Evolutionary conservation across 2,329 filamentous ascomycete genomes (phyloP), one percentile per base, ranked within the genome.

Genomic region (Metarhizium album): DNA sequence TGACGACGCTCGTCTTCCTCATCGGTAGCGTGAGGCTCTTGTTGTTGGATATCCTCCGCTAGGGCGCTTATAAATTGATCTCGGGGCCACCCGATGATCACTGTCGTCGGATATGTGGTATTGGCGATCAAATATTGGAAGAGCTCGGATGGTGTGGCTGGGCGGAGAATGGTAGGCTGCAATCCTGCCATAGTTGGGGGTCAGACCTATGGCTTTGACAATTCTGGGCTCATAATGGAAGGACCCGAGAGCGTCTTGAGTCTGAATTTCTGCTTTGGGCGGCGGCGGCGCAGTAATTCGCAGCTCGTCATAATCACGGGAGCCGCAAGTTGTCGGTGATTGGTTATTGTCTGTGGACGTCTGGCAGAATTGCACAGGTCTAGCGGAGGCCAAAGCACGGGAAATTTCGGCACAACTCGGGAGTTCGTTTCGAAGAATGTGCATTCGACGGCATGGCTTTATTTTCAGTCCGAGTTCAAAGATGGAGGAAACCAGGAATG

Each of bases 21-120:
- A 14, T 27, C 49, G 22, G 27, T n/a, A 13, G 9, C 3, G 18
- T 16, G 14, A 14, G 59, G 49, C 18, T 62, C 53, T 18, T 64
- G 63, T 1, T 62, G 49, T 5, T 55, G 38, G 45, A 81, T 62
- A 27, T 82, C 74, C 13, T 72, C 60, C 37, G 72, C 59, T 20
- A 91, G 70, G 20, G 80, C 71, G 2, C 73, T 63, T 11, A 90
- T 64, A 59, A 95, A 95, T 2, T 75, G 73, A 0, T 76, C 68
- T 52, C 78, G 80, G 0, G 80, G 73, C 16, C 77, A 80, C 65
- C 88, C 90, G 54, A 95, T 70, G 53, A 95, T 66, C 45, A 95
- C 66, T 0, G 81, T 85, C 1, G 82, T 84, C 2, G 79, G 79
- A 50, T 78, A 65, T 3, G 64, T 58, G 52, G 82, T 74, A 38